Percentiles rank a stretch among this genome's conserved stretches.
Conservation (phyloP, 2,329 filamentous ascomycete genomes). For the Lojkania enalia region DNA sequence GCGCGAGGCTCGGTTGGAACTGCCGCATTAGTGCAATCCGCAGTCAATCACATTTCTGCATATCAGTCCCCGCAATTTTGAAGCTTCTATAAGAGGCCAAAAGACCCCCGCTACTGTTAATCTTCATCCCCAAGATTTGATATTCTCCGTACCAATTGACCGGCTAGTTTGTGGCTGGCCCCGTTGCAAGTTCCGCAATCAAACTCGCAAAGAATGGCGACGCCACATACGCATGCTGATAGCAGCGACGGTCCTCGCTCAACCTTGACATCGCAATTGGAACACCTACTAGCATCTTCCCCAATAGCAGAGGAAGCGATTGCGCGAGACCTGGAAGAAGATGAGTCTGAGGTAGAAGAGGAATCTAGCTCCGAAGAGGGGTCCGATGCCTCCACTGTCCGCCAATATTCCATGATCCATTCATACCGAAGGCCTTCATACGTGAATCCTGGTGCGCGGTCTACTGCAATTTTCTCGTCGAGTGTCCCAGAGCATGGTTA, state of each 20-base stretch:
- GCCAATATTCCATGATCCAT: slow-evolving; percentile 57
- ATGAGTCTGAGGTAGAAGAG: slow-evolving; percentile 16
- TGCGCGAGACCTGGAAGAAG: slow-evolving; percentile 43
- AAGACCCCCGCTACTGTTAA: too few relatives aligned
- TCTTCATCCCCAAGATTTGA: too few relatives aligned
- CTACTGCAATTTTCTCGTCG: slow-evolving; percentile 69
- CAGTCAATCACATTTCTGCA: too few relatives aligned
- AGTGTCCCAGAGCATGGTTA: slow-evolving; percentile 51
- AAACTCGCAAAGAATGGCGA: slow-evolving; percentile 20
- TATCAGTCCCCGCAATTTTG: too few relatives aligned
- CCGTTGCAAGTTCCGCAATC: too few relatives aligned
- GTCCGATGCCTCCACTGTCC: slow-evolving; percentile 51
- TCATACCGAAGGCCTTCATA: slow-evolving; percentile 78
- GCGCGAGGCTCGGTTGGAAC: too few relatives aligned
- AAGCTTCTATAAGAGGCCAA: too few relatives aligned
- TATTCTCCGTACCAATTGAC: too few relatives aligned
- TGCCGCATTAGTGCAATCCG: too few relatives aligned
- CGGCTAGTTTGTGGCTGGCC: too few relatives aligned
- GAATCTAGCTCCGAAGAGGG: slow-evolving; percentile 62
- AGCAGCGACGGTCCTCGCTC: slow-evolving; percentile 13
- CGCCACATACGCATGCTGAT: slow-evolving; percentile 14
- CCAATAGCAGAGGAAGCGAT: slow-evolving; percentile 45
- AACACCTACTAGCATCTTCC: slow-evolving; percentile 31
- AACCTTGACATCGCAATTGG: slow-evolving; percentile 36
- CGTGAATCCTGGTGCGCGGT: slow-evolving; percentile 71